Percentiles rank a stretch among this genome's conserved stretches.
Evolutionary conservation across 192 early-diverging fungal species (phyloP).

Genomic region (Mortierella hygrophila): DNA sequence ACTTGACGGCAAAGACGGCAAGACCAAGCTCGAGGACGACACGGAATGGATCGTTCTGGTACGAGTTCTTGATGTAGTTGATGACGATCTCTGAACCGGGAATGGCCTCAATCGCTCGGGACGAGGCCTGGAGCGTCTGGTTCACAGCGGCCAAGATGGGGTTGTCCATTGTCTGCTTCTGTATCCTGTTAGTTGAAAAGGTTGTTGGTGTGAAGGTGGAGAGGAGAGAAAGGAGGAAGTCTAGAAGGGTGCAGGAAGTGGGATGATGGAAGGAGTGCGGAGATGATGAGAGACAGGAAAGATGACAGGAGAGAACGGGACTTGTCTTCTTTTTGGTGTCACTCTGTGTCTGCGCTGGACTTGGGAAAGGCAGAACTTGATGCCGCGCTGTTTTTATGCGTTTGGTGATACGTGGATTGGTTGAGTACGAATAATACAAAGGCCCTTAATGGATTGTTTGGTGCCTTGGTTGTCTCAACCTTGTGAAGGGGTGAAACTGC

Average conservation of each 20-base stretch:
- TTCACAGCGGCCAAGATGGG: slow-evolving; percentile 60
- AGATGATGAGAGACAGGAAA: slow-evolving; percentile 22
- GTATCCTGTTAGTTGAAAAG: not conserved
- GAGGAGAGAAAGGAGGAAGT: not conserved
- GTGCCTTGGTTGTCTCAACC: too few species aligned
- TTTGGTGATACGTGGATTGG: too few species aligned
- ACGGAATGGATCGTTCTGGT: slow-evolving; percentile 95
- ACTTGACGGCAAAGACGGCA: slow-evolving; percentile 90
- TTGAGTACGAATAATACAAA: too few species aligned
- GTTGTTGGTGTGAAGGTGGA: not conserved
- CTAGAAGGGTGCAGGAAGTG: not conserved
- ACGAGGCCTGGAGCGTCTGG: slow-evolving; percentile 58
- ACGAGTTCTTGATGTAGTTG: slow-evolving; percentile 88
- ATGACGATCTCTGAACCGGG: slow-evolving; percentile 84
- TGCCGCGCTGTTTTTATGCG: not conserved
- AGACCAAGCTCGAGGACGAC: slow-evolving; percentile 86
- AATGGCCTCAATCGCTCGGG: slow-evolving; percentile 57
- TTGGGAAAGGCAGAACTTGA: not conserved
- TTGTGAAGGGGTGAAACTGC: too few species aligned
- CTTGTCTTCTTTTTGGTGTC: not conserved
- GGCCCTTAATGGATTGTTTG: too few species aligned
- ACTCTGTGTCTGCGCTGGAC: too few species aligned
- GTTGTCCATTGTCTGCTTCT: slow-evolving; percentile 41
- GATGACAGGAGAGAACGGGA: not conserved
- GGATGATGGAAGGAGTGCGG: not conserved